phyloP scores from a whole-genome alignment of 345 rosid species.

The Linum lewisii region DNA sequence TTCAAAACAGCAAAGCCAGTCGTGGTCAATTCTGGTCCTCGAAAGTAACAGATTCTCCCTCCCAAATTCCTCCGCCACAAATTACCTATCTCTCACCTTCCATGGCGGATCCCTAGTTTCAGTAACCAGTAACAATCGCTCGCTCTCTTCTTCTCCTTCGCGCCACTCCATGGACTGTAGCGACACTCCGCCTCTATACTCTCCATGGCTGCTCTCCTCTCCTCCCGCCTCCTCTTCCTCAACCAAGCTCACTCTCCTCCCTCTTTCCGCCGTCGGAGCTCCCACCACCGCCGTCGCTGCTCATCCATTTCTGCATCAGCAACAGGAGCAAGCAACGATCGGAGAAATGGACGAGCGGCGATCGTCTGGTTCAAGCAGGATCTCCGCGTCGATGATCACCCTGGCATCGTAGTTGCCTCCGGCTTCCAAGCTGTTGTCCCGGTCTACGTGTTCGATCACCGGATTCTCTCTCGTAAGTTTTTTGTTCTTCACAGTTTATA shows the following conservation, averaged over 20 bases:
- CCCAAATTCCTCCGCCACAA: constrained; percentile 41
- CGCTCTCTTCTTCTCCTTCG: constrained; percentile 1
- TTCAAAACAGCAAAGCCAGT: too few species aligned
- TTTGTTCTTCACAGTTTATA: not conserved
- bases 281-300: not conserved
- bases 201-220: not conserved
- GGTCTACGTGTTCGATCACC: constrained; percentile 74
- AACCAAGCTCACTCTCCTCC: not conserved
- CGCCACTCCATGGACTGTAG: not conserved
- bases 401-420: constrained; percentile 55
- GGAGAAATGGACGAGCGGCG: constrained; percentile 25
- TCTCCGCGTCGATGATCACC: constrained; percentile 79
- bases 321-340: constrained; percentile 2
- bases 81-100: constrained; percentile 6
- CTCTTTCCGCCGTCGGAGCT: not conserved
- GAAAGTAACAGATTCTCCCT: not conserved
- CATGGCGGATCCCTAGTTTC: not conserved
- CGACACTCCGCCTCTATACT: not conserved
- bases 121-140: not conserved
- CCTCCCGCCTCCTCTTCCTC: not conserved
- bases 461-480: constrained; percentile 55
- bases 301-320: not conserved
- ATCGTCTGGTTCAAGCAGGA: constrained; percentile 92
- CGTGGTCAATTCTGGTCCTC: not conserved
- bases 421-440: constrained; percentile 36